Base-by-base conservation (phyloP, 1,139 yeast species). In the Arxiozyma bovina region DNA sequence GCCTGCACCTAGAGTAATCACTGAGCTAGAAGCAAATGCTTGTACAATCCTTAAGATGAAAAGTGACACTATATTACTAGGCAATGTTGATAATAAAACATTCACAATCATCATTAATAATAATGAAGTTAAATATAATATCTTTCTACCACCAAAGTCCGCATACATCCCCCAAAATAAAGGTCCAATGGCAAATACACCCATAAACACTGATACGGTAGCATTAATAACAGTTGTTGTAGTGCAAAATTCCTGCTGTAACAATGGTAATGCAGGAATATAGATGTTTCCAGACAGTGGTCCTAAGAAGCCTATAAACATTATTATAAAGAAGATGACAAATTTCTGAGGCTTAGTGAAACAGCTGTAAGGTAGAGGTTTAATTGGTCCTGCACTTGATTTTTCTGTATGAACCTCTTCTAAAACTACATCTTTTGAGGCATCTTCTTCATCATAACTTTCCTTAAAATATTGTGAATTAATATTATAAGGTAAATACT, bases 261-360 rank as follows among this genome's bases (percentile, higher is more conserved):
- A 66, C 18, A 74, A 66, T 0, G 84, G 83, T 21, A 81, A 65
- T 4, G 82, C 71, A 1, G 86, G 85, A 25, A 81, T 77, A 60
- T 80, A 81, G 40, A 81, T 79, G 56, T 81, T 81, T 0, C 85
- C 85, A 3, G 83, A 73, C 53, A 80, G 70, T 0, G 86, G 86
- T 0, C 85, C 85, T 53, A 81, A 64, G 57, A 80, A 79, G 0
- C 85, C 85, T 20, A 67, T 64, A 45, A 56, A 66, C 7, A 67
- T 60, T 9, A 69, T 60, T 34, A 68, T 61, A 4, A 51, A 50
- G 50, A 66, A 66, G 25, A 66, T 66, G 1, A 57, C 25, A 4
- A 58, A 11, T 15, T 54, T 56, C 50, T 65, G 68, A 9, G 50
- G 23, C 47, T 53, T 58, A 8, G 65, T 59, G 50, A 65, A 67